Conservation (phyloP, 164 flowering plant genomes). For the Nymphaea colorata region DNA sequence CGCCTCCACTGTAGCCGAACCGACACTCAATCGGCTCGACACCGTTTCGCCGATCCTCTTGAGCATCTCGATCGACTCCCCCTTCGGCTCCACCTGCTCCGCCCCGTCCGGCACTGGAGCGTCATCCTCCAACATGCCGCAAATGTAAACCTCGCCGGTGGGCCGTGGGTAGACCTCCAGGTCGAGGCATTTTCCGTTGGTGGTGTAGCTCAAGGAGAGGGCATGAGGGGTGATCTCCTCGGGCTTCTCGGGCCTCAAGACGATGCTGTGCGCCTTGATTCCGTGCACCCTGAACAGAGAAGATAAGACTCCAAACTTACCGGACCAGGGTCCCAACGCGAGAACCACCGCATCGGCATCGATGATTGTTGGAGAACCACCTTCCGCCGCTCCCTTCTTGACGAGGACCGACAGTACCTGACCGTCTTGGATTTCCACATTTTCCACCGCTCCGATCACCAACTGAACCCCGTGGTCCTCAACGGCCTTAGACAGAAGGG, state of each 20-base stretch:
- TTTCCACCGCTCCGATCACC: constrained; percentile 65
- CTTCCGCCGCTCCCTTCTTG: constrained; percentile 9
- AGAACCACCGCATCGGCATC: constrained; percentile 64
- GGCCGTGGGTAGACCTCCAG: constrained; percentile 91
- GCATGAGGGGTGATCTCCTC: constrained; percentile 73
- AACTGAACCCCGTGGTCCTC: constrained; percentile 47
- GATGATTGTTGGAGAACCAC: constrained; percentile 23
- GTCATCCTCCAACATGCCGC: constrained; percentile 61
- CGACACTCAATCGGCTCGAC: constrained; percentile 61
- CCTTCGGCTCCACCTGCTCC: constrained; percentile 35
- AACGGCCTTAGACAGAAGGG: constrained; percentile 41
- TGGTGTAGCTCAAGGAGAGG: constrained; percentile 48
- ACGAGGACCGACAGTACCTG: constrained; percentile 12
- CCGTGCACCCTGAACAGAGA: constrained; percentile 60
- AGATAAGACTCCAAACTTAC: constrained; percentile 32
- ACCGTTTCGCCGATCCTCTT: constrained; percentile 60
- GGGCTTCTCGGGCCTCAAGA: constrained; percentile 57
- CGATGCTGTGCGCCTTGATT: constrained; percentile 78
- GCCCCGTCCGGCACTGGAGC: constrained; percentile 83
- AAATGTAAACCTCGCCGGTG: constrained; percentile 82
- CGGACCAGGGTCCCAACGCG: constrained; percentile 89
- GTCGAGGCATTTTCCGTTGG: constrained; percentile 48
- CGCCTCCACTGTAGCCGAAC: constrained; percentile 45
- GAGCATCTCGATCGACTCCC: constrained; percentile 53
- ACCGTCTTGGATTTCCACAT: constrained; percentile 40